Conservation (phyloP, 169 alveolate genomes). For the Amoebophrya sp. region DNA sequence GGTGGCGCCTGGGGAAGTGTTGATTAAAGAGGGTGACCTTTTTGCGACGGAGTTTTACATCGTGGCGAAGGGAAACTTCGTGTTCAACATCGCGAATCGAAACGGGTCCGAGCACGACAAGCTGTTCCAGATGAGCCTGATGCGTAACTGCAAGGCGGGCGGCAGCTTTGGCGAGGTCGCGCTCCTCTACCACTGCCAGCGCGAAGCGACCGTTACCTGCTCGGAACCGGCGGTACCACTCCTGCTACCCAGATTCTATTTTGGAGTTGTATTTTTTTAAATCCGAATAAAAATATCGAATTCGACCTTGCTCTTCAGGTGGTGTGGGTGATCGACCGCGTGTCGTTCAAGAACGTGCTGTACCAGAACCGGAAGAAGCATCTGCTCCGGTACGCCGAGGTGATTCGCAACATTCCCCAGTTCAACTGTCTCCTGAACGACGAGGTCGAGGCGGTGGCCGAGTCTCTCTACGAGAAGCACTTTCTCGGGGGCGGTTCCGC, state of each 20-base stretch:
- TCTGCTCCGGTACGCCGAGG: not conserved
- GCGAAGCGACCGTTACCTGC: not conserved
- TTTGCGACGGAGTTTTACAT: not conserved
- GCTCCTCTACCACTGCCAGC: not conserved
- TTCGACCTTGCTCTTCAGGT: no score
- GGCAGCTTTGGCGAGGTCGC: not conserved
- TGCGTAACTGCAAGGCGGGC: not conserved
- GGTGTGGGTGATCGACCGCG: not conserved
- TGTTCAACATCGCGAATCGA: not conserved
- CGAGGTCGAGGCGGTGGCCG: not conserved
- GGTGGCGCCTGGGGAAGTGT: not conserved
- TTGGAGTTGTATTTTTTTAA: no score
- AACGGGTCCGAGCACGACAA: conserved; percentile 1
- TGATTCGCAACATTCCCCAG: not conserved
- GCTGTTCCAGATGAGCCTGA: not conserved
- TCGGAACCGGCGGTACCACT: not conserved
- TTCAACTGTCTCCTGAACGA: not conserved
- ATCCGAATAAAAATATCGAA: no score
- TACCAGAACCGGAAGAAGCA: not conserved
- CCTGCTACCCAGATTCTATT: no score
- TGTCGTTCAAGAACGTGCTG: not conserved
- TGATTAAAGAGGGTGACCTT: not conserved
- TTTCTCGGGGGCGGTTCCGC: not conserved
- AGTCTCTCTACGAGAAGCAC: not conserved
- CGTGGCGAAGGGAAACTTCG: not conserved